Evolutionary conservation across 345 rosid species (phyloP).

Genomic region (Atalantia buxifolia): DNA sequence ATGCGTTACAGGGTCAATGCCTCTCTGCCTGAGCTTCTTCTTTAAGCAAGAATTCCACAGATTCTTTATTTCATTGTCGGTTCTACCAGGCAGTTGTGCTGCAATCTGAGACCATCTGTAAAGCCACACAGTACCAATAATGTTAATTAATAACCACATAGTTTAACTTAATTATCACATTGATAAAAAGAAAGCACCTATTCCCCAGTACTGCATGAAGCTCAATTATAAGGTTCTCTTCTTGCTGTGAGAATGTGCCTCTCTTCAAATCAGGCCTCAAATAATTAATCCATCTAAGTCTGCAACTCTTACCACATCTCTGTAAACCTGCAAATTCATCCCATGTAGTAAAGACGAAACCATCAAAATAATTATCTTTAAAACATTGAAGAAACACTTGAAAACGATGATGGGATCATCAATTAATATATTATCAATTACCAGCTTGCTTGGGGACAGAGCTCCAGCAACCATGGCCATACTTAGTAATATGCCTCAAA

Average conservation of each 20-base stretch:
- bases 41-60: conserved; percentile 63
- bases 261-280: conserved; percentile 95
- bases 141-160: neutral
- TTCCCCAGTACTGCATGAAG: conserved; percentile 93
- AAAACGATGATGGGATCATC: neutral
- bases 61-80: conserved; percentile 68
- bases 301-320: conserved; percentile 97
- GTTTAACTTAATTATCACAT: neutral
- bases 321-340: conserved; percentile 59
- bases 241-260: conserved; percentile 91
- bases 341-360: neutral
- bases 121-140: neutral
- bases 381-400: conserved; percentile 4
- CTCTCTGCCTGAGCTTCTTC: conserved; percentile 54
- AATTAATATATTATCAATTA: neutral
- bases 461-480: conserved; percentile 98
- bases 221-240: conserved; percentile 83
- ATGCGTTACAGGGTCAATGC: conserved; percentile 66
- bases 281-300: conserved; percentile 95
- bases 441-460: conserved; percentile 99
- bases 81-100: conserved; percentile 66
- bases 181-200: conserved; percentile 36
- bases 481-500: conserved; percentile 75
- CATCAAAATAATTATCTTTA: neutral
- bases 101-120: conserved; percentile 71